These are phyloP conservation scores for Stenogyne calaminthoides DNA, from an alignment of 305 asterid genomes.

Conservation along the genomic window DNA sequence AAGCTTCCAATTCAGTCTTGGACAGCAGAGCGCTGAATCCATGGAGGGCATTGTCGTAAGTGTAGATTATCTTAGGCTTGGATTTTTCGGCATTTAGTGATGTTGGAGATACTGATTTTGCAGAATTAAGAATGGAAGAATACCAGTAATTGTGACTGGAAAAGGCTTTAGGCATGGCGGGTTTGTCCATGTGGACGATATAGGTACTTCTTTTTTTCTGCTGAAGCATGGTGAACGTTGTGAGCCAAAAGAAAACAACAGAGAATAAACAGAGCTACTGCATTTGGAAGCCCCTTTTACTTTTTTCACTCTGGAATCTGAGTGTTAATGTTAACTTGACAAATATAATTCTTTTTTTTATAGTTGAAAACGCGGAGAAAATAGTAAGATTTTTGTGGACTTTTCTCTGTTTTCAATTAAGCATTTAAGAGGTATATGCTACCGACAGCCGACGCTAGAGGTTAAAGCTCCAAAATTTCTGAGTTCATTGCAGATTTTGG, in stretches of 20 bases:
- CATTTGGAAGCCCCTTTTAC: neutral
- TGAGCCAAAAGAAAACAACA: neutral
- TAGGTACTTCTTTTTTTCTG: constrained; percentile 27
- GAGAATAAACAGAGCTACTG: constrained; percentile 25
- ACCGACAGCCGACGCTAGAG: neutral
- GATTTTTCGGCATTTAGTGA: neutral
- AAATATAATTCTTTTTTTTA: no score
- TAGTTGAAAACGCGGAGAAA: no score
- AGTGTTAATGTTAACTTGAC: neutral
- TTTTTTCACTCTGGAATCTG: no score
- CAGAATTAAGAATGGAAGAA: neutral
- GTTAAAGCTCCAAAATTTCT: neutral
- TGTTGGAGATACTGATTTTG: neutral
- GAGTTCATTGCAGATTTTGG: neutral
- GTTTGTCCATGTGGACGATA: constrained; percentile 32
- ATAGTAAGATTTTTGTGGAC: no score
- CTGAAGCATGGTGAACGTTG: neutral
- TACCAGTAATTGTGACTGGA: neutral
- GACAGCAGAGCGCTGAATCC: constrained; percentile 38
- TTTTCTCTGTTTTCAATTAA: no score
- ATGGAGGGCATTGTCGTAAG: constrained; percentile 35
- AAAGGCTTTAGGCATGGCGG: neutral
- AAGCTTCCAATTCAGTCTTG: constrained; percentile 20
- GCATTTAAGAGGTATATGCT: neutral
- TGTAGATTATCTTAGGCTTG: constrained; percentile 27